Percentiles rank a stretch among this genome's conserved stretches.
Evolutionary conservation across 768 basidiomycete genomes (phyloP).

Genomic region (Suillus bovinus): DNA sequence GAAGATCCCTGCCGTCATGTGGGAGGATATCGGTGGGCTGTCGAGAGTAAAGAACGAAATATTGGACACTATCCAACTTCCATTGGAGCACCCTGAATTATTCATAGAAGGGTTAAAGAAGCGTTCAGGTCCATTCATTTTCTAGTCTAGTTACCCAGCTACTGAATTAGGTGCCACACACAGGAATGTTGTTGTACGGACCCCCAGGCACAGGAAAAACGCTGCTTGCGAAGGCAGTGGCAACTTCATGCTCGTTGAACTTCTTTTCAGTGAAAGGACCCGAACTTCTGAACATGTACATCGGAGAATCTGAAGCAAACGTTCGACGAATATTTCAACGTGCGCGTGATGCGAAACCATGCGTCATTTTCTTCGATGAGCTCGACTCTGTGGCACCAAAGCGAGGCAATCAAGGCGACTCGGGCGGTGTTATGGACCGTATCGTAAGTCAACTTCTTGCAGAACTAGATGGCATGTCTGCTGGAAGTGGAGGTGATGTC

Average conservation of each 20-base stretch:
- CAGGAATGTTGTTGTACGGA: conserved; percentile 89
- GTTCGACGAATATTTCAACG: conserved; percentile 90
- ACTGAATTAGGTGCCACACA: conserved; percentile 6
- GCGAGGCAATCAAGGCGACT: conserved; percentile 92
- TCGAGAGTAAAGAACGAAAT: conserved; percentile 88
- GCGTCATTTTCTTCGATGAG: conserved; percentile 97
- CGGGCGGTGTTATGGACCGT: conserved; percentile 97
- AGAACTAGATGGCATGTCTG: conserved; percentile 89
- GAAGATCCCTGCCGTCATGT: conserved; percentile 90
- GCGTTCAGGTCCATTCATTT: conserved; percentile 66
- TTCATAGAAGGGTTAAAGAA: conserved; percentile 93
- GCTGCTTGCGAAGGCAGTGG: conserved; percentile 92
- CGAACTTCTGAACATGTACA: conserved; percentile 96
- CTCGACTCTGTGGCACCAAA: conserved; percentile 94
- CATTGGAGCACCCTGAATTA: conserved; percentile 85
- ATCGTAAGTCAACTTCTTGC: conserved; percentile 95
- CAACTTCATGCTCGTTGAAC: conserved; percentile 91
- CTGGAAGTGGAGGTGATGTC: conserved; percentile 65
- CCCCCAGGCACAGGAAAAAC: conserved; percentile 98
- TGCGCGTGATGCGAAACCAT: conserved; percentile 89
- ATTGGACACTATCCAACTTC: conserved; percentile 92
- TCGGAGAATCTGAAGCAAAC: conserved; percentile 97
- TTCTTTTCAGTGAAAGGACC: conserved; percentile 98
- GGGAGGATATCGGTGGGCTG: conserved; percentile 97
- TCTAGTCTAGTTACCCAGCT: not conserved